These are phyloP conservation scores for Gossypium davidsonii DNA, from an alignment of 441 rosid genomes.

Conservation along the genomic window DNA sequence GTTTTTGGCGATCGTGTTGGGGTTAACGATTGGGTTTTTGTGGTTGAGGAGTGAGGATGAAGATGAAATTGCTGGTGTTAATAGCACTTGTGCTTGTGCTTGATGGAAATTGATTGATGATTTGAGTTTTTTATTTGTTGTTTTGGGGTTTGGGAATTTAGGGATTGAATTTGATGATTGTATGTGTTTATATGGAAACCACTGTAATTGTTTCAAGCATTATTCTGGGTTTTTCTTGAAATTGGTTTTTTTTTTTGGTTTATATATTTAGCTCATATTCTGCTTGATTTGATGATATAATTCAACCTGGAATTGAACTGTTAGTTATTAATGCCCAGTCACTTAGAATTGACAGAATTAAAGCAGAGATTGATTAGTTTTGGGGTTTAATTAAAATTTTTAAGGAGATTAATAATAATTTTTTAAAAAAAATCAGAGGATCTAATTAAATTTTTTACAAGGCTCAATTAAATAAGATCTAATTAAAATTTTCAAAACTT, in stretches of 20 bases:
- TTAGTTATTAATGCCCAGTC: no score
- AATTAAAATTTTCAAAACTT: no score
- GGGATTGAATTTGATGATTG: not conserved
- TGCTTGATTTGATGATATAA: no score
- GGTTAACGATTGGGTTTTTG: constrained; percentile 37
- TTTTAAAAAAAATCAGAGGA: no score
- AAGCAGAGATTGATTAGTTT: no score
- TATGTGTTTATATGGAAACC: not conserved
- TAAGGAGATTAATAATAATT: no score
- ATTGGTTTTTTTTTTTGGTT: not conserved
- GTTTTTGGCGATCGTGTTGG: constrained; percentile 21
- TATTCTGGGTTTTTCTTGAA: not conserved
- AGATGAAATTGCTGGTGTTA: constrained; percentile 21
- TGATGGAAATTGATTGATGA: constrained; percentile 8
- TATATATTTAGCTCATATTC: not conserved
- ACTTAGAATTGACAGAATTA: no score
- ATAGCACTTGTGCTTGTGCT: constrained; percentile 47
- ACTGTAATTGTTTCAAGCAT: not conserved
- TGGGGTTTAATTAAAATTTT: no score
- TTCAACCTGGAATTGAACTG: no score
- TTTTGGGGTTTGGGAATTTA: not conserved
- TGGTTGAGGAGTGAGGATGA: constrained; percentile 29
- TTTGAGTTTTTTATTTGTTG: not conserved
- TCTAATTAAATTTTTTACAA: no score
- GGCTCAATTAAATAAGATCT: no score